Evolutionary conservation across 108 stramenopile genomes (phyloP), one percentile per base, ranked within the genome.

Genomic region (Cylindrotheca closterium): DNA sequence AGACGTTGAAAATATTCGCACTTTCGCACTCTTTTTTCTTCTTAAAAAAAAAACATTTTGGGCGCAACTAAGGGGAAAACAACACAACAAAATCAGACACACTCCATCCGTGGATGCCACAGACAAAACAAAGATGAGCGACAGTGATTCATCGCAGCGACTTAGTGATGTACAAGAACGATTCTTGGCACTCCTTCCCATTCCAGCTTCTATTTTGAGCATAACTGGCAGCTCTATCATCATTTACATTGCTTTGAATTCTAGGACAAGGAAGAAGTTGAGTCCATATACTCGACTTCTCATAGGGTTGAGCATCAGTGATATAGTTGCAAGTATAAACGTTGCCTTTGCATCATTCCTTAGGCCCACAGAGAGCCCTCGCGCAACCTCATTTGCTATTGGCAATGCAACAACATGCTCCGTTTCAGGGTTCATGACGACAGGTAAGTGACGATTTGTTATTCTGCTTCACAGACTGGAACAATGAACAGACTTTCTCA

Each of bases 391-490:
- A 15, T 42, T 42, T 15, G 75, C 75, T 1, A 22, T 51, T 26
- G 77, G 77, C 1, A 72, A 47, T 17, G 28, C 60, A 22, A 67
- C 66, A 10, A 60, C 77, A n/a, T 78, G 77, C 34, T 29, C 66
- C 27, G 22, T 52, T 29, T n/a, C 46, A 1, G 75, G 69, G 1
- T 70, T 77, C 33, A 30, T 77, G 2, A 46, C 47, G 3, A n/a
- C n/a, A n/a, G n/a, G n/a, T n/a, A n/a, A n/a, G n/a, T n/a, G n/a
- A n/a, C n/a, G n/a, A n/a, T n/a, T n/a, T n/a, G n/a, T n/a, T n/a
- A n/a, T n/a, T n/a, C n/a, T n/a, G n/a, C n/a, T n/a, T n/a, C n/a
- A n/a, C n/a, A n/a, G n/a, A n/a, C n/a, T n/a, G n/a, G n/a, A n/a
- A n/a, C n/a, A n/a, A n/a, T n/a, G n/a, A n/a, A n/a, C n/a, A n/a